Evolutionary conservation across 2,329 filamentous ascomycete genomes (phyloP).

Genomic region (Xylaria arbuscula): DNA sequence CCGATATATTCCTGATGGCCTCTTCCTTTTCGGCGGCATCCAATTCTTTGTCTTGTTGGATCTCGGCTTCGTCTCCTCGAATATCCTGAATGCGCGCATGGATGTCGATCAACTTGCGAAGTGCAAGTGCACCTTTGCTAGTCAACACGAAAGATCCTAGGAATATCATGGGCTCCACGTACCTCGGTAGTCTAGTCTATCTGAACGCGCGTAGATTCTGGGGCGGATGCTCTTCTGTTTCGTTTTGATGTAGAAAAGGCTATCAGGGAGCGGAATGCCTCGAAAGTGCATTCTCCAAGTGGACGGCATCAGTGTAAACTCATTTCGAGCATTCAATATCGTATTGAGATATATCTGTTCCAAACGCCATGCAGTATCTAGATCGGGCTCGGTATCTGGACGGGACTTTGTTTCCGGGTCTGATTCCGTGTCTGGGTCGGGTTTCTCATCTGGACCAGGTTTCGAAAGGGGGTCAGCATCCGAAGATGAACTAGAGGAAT

Average conservation of each 20-base stretch:
- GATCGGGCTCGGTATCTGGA: slow-evolving; percentile 32
- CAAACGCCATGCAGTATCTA: slow-evolving; percentile 42
- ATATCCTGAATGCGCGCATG: slow-evolving; percentile 45
- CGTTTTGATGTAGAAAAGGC: slow-evolving; percentile 47
- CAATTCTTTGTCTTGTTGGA: slow-evolving; percentile 21
- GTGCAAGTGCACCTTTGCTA: slow-evolving; percentile 41
- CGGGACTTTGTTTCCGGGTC: not conserved
- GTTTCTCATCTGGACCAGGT: slow-evolving; percentile 34
- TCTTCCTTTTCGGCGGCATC: slow-evolving; percentile 16
- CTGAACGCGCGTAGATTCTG: slow-evolving; percentile 47
- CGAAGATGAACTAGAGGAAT: no score
- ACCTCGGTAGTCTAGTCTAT: slow-evolving; percentile 48
- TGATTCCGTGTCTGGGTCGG: slow-evolving; percentile 31
- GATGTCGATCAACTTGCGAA: slow-evolving; percentile 46
- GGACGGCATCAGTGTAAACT: slow-evolving; percentile 49
- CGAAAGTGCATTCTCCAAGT: slow-evolving; percentile 50
- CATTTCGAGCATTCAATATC: slow-evolving; percentile 46
- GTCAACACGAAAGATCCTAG: slow-evolving; percentile 20
- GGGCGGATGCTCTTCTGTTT: slow-evolving; percentile 44
- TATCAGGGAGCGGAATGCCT: slow-evolving; percentile 48
- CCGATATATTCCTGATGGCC: slow-evolving; percentile 19
- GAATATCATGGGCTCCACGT: slow-evolving; percentile 20
- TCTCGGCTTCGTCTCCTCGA: slow-evolving; percentile 36
- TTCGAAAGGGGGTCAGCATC: slow-evolving; percentile 25
- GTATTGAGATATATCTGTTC: slow-evolving; percentile 48